Base-by-base conservation (phyloP, 75 land plant genomes). In the Pinus taeda region DNA sequence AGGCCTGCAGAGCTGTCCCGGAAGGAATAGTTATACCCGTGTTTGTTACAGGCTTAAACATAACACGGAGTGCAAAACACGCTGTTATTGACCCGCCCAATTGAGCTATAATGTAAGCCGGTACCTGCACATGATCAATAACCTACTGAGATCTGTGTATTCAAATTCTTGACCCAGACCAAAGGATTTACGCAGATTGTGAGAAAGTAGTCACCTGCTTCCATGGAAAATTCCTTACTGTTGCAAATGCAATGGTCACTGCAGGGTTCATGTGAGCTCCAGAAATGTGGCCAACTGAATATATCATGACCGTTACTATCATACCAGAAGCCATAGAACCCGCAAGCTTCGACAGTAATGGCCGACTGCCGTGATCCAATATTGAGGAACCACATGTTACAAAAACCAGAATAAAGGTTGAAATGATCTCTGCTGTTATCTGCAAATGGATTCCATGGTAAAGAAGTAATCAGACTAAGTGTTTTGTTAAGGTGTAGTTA, bases 241-340 rank as follows among this genome's bases (percentile, higher is more conserved):
- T 83, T 45, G 96, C 96, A 70, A 91, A 92, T 30, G 98, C 93
- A 45, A 95, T 57, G 57, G 95, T 90, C 75, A 93, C 93, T 7
- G 90, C 93, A 1, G 97, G 97, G 73, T 94, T 94, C 74, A 94
- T 80, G 75, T 94, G 97, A 57, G 95, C 94, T 15, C 98, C 98
- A 57, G 98, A 95, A 77, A 95, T 90, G 76, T 93, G 95, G n/a
- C 98, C 98, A 56, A 88, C 82, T 9, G 95, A 81, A 77, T 89
- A 90, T 74, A 89, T 77, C 85, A 93, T 76, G 26, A 86, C 85
- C 84, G 83, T 87, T 18, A 93, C 92, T 42, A 64, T 88, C 13
- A 93, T 71, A 2, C 96, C 91, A 82, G 91, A 90, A 7, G 82
- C 86, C 9, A 86, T 71, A 7, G 87, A 79, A 4, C 88, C 75